Evolutionary conservation across 1,284 basidiomycete species (phyloP).

Genomic region (Cutaneotrichosporon sp.): DNA sequence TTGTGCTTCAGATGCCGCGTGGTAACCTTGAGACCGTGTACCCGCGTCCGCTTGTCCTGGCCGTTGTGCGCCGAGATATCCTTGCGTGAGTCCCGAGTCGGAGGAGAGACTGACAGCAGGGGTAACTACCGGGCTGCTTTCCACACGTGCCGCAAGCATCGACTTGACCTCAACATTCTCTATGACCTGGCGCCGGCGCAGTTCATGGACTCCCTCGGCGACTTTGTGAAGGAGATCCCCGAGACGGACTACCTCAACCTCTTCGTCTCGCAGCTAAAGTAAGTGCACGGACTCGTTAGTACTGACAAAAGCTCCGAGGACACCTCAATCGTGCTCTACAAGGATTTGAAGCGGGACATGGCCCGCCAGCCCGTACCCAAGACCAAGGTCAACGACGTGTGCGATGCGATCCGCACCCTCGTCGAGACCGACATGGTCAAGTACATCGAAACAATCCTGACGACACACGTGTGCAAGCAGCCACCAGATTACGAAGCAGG

Average conservation of each 20-base stretch:
- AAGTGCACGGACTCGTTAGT: too few species aligned
- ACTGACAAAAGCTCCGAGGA: slow-evolving; percentile 24
- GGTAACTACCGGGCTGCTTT: slow-evolving; percentile 75
- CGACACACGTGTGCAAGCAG: slow-evolving; percentile 84
- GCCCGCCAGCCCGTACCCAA: slow-evolving; percentile 5
- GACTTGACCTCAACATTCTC: slow-evolving; percentile 84
- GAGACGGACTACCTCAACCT: slow-evolving; percentile 92
- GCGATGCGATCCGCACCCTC: slow-evolving; percentile 69
- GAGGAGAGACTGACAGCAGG: slow-evolving; percentile 16
- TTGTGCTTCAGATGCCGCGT: slow-evolving; percentile 95
- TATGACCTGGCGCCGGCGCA: slow-evolving; percentile 67
- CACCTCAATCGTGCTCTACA: slow-evolving; percentile 26
- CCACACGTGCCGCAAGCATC: slow-evolving; percentile 82
- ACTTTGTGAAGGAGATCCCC: slow-evolving; percentile 76
- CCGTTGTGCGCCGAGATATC: slow-evolving; percentile 69
- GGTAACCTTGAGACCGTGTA: slow-evolving; percentile 95
- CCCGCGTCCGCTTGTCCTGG: slow-evolving; percentile 84
- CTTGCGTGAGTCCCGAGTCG: slow-evolving; percentile 55
- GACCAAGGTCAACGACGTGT: slow-evolving; percentile 63
- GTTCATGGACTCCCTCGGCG: slow-evolving; percentile 63
- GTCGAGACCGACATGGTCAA: slow-evolving; percentile 69
- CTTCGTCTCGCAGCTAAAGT: slow-evolving; percentile 56
- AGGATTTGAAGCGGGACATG: slow-evolving; percentile 18
- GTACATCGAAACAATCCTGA: slow-evolving; percentile 87
- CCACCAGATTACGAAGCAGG: slow-evolving; percentile 89